These are phyloP conservation scores for Glonium stellatum DNA, from an alignment of 495 filamentous ascomycete species.

Conservation along the genomic window DNA sequence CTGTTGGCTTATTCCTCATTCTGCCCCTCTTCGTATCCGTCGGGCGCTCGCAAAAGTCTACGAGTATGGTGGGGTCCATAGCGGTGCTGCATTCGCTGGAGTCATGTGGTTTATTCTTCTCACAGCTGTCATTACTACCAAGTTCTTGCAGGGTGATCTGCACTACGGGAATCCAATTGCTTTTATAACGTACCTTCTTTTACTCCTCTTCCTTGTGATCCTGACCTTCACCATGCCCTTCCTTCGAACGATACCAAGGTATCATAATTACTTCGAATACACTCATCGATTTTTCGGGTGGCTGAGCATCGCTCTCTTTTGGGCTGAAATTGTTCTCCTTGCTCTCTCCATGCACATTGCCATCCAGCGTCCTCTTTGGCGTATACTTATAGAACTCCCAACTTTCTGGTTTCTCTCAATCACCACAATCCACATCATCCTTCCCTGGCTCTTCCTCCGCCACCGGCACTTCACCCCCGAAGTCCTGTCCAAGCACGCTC, in stretches of 20 bases:
- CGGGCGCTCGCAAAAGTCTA: conserved; percentile 28
- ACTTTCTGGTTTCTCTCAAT: conserved; percentile 63
- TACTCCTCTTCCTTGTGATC: conserved; percentile 30
- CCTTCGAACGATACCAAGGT: conserved; percentile 44
- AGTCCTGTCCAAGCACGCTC: conserved; percentile 60
- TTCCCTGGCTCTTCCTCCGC: conserved; percentile 63
- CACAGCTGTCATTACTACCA: conserved; percentile 1
- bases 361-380: conserved; percentile 32
- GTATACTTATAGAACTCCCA: conserved; percentile 46
- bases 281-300: conserved; percentile 64
- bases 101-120: conserved; percentile 31
- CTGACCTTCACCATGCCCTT: conserved; percentile 43
- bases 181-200: conserved; percentile 9
- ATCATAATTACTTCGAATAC: conserved; percentile 61
- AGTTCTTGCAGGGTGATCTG: neutral
- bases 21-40: conserved; percentile 22
- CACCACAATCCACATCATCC: conserved; percentile 52
- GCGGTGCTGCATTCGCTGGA: conserved; percentile 25
- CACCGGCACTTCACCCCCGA: conserved; percentile 55
- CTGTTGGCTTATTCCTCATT: conserved; percentile 17
- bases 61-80: conserved; percentile 31
- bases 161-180: neutral
- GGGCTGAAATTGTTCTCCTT: conserved; percentile 42
- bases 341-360: conserved; percentile 33
- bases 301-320: conserved; percentile 55